phyloP scores from a whole-genome alignment of 768 basidiomycete species.

The Amanita subjunquillea region DNA sequence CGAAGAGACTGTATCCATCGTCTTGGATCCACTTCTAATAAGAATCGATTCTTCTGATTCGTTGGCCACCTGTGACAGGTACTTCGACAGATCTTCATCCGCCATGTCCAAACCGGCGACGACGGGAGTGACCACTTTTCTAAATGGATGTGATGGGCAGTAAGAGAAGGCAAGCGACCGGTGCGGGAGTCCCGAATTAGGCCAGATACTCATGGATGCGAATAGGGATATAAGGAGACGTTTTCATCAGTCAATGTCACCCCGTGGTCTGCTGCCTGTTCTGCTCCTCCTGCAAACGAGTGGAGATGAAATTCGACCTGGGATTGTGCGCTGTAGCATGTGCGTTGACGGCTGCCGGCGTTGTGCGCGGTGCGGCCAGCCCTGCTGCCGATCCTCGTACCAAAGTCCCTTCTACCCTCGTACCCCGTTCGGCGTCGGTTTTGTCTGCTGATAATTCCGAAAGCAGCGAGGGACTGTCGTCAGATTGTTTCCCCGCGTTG shows the following conservation, averaged over 20 bases:
- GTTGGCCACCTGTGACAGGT: slow-evolving; percentile 3
- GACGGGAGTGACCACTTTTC: neutral
- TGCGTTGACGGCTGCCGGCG: neutral
- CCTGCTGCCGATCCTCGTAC: neutral
- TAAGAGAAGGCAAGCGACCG: neutral
- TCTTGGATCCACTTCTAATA: neutral
- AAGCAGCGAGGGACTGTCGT: slow-evolving; percentile 11
- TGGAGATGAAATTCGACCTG: neutral
- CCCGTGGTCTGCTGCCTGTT: neutral
- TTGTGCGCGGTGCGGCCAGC: neutral
- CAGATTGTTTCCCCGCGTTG: slow-evolving; percentile 28
- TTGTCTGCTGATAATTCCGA: neutral
- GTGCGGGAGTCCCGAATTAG: neutral
- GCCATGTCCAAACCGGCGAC: neutral
- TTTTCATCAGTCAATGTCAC: neutral
- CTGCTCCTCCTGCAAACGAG: neutral
- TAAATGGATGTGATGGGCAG: neutral
- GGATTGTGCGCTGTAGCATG: neutral
- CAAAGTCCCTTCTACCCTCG: neutral
- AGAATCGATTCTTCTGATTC: neutral
- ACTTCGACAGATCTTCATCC: neutral
- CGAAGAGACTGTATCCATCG: neutral
- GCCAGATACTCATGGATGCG: neutral
- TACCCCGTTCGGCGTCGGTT: neutral
- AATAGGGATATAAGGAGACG: neutral